A percentile compares a stretch with the other conserved stretches of the same genome.
Conservation (phyloP, 1,139 yeast genomes). For the Petasospora fabianii region DNA sequence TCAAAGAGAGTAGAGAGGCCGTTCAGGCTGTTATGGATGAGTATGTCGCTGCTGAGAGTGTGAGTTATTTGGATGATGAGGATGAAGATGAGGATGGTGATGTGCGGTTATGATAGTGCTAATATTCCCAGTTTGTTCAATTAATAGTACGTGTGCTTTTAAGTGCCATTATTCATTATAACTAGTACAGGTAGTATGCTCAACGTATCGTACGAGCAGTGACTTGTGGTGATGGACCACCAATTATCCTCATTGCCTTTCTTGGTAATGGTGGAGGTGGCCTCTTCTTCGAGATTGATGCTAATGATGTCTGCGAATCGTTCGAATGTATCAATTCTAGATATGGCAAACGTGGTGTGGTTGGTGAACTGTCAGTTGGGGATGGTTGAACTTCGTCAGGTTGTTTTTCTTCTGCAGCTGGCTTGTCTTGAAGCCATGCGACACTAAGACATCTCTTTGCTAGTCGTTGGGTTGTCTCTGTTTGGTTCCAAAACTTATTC, state of each 20-base stretch:
- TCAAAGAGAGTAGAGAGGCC: conserved; percentile 73
- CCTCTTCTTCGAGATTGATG: conserved; percentile 31
- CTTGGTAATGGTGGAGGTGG: conserved; percentile 31
- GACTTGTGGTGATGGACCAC: not conserved
- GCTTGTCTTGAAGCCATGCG: conserved; percentile 39
- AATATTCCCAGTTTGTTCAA: not conserved
- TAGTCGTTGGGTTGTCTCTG: conserved; percentile 49
- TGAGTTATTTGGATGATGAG: conserved; percentile 44
- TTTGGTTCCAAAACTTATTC: conserved; percentile 27
- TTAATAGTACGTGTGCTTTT: no score
- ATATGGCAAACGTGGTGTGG: conserved; percentile 4
- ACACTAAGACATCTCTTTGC: conserved; percentile 61
- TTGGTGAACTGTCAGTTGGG: conserved; percentile 10
- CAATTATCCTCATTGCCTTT: conserved; percentile 1
- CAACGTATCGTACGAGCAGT: not conserved
- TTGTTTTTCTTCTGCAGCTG: no score
- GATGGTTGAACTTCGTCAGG: conserved; percentile 8
- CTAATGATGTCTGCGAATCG: conserved; percentile 29
- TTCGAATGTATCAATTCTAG: conserved; percentile 12
- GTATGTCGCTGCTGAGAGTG: conserved; percentile 57
- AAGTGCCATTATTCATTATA: no score
- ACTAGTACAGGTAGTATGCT: no score
- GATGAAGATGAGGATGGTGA: conserved; percentile 33
- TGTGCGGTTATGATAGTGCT: conserved; percentile 9
- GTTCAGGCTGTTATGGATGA: conserved; percentile 69